phyloP scores from a whole-genome alignment of 495 filamentous ascomycete species.

The Rhizodiscina lignyota region DNA sequence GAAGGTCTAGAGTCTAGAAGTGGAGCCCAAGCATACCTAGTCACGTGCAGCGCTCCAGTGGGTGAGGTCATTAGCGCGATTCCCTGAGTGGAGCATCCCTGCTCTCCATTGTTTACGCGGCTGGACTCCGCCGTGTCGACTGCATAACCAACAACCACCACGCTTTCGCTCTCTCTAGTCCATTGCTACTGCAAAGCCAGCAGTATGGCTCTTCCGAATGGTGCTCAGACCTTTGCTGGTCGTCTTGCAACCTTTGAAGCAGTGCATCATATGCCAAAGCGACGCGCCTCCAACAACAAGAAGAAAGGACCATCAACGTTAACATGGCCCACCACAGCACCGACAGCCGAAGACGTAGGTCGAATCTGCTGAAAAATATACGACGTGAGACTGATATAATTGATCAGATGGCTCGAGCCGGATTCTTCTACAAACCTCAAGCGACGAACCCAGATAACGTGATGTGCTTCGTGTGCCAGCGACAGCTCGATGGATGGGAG shows the following conservation, averaged over 20 bases:
- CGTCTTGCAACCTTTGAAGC: slow-evolving; percentile 61
- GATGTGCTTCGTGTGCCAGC: slow-evolving; percentile 68
- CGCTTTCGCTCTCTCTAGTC: not conserved
- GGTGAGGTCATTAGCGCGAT: no score
- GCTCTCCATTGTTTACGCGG: no score
- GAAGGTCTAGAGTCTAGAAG: no score
- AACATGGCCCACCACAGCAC: slow-evolving; percentile 59
- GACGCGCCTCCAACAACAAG: slow-evolving; percentile 42
- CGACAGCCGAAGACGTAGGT: slow-evolving; percentile 48
- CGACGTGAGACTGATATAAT: not conserved
- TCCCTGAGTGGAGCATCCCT: no score
- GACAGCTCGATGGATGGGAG: slow-evolving; percentile 79
- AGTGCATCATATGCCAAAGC: slow-evolving; percentile 39
- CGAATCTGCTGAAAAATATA: not conserved
- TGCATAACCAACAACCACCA: not conserved
- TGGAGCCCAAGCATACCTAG: no score
- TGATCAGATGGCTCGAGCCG: slow-evolving; percentile 65
- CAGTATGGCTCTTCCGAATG: slow-evolving; percentile 13
- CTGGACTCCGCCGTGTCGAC: no score
- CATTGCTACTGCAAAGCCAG: not conserved
- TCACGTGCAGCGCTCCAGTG: no score
- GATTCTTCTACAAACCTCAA: slow-evolving; percentile 74
- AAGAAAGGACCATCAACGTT: slow-evolving; percentile 43
- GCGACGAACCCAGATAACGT: slow-evolving; percentile 68
- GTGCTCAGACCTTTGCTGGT: slow-evolving; percentile 41